Evolutionary conservation across 352 stramenopile genomes (phyloP).

Genomic region (Globisporangium heterothallicum): DNA sequence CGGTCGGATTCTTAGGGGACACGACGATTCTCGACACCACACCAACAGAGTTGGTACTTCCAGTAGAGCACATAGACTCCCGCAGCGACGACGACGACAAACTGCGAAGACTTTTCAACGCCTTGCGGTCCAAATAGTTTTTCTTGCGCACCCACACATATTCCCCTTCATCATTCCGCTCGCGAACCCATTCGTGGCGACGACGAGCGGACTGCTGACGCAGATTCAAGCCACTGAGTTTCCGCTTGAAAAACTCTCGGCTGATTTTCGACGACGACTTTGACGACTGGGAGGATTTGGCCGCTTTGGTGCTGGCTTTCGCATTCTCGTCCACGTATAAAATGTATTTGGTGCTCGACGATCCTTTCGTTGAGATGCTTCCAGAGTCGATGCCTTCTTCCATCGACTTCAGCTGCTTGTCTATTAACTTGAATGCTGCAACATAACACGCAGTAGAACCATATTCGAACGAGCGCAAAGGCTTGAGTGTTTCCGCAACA

Average conservation of each 20-base stretch:
- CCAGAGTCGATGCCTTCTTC: constrained; percentile 34
- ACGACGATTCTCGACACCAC: constrained; percentile 73
- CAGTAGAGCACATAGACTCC: constrained; percentile 62
- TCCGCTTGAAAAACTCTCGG: constrained; percentile 65
- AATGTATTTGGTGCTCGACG: constrained; percentile 56
- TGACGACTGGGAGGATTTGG: constrained; percentile 17
- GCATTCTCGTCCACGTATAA: constrained; percentile 64
- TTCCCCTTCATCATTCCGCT: constrained; percentile 67
- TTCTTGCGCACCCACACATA: constrained; percentile 85
- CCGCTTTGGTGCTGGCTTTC: constrained; percentile 15
- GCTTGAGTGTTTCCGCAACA: too few species aligned
- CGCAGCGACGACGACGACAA: constrained; percentile 55
- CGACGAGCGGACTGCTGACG: constrained; percentile 79
- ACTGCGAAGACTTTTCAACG: constrained; percentile 55
- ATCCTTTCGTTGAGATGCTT: constrained; percentile 27
- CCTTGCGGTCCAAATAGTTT: constrained; percentile 64
- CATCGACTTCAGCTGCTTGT: constrained; percentile 26
- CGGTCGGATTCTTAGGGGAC: constrained; percentile 69
- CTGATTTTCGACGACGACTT: constrained; percentile 40
- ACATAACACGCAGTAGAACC: too few species aligned
- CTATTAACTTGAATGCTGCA: constrained; percentile 59
- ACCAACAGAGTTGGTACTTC: constrained; percentile 57
- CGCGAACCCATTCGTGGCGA: constrained; percentile 78
- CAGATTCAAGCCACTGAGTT: constrained; percentile 73
- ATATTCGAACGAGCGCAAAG: too few species aligned